Evolutionary conservation across 148 eudicot genomes (phyloP).

Genomic region (Vaccinium corymbosum): DNA sequence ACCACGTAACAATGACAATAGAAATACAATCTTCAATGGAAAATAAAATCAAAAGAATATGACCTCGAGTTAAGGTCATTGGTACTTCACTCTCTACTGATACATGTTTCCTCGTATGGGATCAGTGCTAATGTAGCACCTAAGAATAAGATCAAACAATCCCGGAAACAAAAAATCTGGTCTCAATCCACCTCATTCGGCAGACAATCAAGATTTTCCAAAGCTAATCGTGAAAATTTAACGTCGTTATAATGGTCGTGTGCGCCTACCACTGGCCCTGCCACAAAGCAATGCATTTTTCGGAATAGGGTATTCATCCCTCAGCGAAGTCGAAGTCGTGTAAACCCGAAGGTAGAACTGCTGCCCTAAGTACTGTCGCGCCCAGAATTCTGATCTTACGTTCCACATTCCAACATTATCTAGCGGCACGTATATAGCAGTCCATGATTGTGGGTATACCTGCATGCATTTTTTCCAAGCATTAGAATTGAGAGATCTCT

Average conservation of each 20-base stretch:
- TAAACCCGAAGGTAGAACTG: constrained; percentile 80
- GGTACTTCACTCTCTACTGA: neutral
- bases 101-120: neutral
- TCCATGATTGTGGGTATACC: constrained; percentile 96
- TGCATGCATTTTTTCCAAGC: constrained; percentile 20
- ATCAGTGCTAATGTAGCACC: constrained; percentile 42
- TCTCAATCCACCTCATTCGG: constrained; percentile 17
- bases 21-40: constrained; percentile 5
- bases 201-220: neutral
- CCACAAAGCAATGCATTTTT: constrained; percentile 90
- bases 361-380: constrained; percentile 86
- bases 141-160: constrained; percentile 29
- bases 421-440: constrained; percentile 68
- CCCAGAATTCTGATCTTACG: constrained; percentile 89
- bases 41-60: constrained; percentile 33
- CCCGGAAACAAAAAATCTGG: constrained; percentile 14
- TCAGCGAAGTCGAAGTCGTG: constrained; percentile 66
- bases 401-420: constrained; percentile 99
- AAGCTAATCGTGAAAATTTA: neutral
- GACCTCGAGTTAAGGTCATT: constrained; percentile 83
- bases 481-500: neutral
- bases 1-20: neutral
- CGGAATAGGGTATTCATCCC: constrained; percentile 88
- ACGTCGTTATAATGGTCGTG: constrained; percentile 52
- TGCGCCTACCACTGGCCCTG: constrained; percentile 67